Evolutionary conservation across 2,329 filamentous ascomycete genomes (phyloP).

Genomic region (Talaromyces verruculosus): DNA sequence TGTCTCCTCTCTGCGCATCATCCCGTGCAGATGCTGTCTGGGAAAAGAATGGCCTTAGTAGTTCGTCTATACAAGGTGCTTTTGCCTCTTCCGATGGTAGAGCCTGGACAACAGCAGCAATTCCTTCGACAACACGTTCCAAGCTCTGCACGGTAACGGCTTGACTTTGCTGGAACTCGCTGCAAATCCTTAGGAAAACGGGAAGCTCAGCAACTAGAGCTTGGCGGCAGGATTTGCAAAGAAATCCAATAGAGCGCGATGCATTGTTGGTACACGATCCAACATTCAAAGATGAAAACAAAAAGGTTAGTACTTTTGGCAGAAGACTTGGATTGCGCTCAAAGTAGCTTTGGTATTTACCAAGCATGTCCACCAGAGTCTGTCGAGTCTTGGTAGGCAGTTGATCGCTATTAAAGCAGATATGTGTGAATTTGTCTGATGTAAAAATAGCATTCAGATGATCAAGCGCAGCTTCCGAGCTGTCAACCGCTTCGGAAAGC

Average conservation of each 20-base stretch:
- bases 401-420: slow-evolving; percentile 33
- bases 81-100: slow-evolving; percentile 42
- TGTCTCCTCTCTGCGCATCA: slow-evolving; percentile 32
- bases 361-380: slow-evolving; percentile 45
- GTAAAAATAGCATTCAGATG: slow-evolving; percentile 45
- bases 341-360: slow-evolving; percentile 46
- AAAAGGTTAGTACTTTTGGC: slow-evolving; percentile 43
- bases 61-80: slow-evolving; percentile 39
- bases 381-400: slow-evolving; percentile 40
- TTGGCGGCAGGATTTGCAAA: slow-evolving; percentile 47
- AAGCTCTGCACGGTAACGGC: slow-evolving; percentile 40
- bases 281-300: slow-evolving; percentile 47
- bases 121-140: slow-evolving; percentile 46
- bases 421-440: slow-evolving; percentile 34
- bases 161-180: slow-evolving; percentile 39
- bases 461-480: slow-evolving; percentile 44
- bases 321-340: slow-evolving; percentile 44
- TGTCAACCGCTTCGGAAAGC: slow-evolving; percentile 47
- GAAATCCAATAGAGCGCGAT: slow-evolving; percentile 44
- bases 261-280: slow-evolving; percentile 43
- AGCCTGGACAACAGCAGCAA: slow-evolving; percentile 47
- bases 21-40: slow-evolving; percentile 36
- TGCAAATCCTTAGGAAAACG: slow-evolving; percentile 45
- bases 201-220: slow-evolving; percentile 44
- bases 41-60: slow-evolving; percentile 40